Evolutionary conservation across 768 basidiomycete genomes (phyloP).

Genomic region (Coprinopsis marcescibilis): DNA sequence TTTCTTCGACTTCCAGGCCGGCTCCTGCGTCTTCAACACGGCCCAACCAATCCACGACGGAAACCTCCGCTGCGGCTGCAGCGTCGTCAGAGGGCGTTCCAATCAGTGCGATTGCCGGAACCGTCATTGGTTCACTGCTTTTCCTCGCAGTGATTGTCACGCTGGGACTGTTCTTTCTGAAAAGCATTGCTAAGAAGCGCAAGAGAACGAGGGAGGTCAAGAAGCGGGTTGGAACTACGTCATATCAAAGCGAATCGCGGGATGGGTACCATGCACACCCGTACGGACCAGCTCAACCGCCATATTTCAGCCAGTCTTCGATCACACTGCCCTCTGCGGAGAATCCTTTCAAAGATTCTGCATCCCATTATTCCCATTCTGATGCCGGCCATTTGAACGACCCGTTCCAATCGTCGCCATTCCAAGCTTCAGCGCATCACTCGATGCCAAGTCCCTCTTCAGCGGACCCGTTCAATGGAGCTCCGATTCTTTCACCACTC

Average conservation of each 20-base stretch:
- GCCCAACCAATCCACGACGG: slow-evolving; percentile 16
- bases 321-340: no score
- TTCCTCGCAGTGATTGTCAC: slow-evolving; percentile 48
- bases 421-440: slow-evolving; percentile 6
- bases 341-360: slow-evolving; percentile 13
- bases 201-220: slow-evolving; percentile 5
- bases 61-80: no score
- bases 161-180: slow-evolving; percentile 47
- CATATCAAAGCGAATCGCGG: not conserved
- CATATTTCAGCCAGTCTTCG: no score
- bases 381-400: slow-evolving; percentile 17
- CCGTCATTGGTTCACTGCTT: slow-evolving; percentile 47
- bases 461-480: slow-evolving; percentile 20
- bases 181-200: slow-evolving; percentile 16
- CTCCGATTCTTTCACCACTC: no score
- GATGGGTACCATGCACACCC: slow-evolving; percentile 1
- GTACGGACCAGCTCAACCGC: slow-evolving; percentile 11
- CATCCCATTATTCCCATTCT: slow-evolving; percentile 13
- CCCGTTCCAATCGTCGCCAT: slow-evolving; percentile 11
- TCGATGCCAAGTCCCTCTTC: slow-evolving; percentile 1
- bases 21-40: slow-evolving; percentile 15
- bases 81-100: slow-evolving; percentile 23
- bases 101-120: slow-evolving; percentile 44
- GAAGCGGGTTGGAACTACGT: not conserved
- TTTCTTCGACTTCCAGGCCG: slow-evolving; percentile 39